Base-by-base conservation (phyloP, 129 eudicot species). In the Lactuca sativa region DNA sequence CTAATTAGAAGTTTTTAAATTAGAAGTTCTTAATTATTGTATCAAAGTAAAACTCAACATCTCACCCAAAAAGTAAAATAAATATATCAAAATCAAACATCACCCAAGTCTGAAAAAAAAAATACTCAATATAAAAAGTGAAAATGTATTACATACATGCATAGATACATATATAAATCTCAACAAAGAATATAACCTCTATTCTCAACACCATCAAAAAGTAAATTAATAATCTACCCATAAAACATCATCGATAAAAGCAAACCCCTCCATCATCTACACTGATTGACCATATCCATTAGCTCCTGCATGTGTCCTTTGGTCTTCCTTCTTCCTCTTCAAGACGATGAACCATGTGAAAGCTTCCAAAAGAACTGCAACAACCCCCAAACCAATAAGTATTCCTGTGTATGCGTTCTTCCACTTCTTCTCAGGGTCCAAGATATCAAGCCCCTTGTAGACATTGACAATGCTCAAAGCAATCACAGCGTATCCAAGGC, bases 341-440 rank as follows among this genome's bases (percentile, higher is more conserved):
- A 86, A n/a, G 30, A 92, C 92, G 14, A 85, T 53, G 9, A 15
- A 62, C 98, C 96, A 92, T 30, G 95, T 89, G 16, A 80, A 56
- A 32, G 88, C 89, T 74, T 92, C 96, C 56, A 75, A 67, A 3
- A 83, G 2, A 49, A 58, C 78, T 0, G 89, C 83, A 40, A 60
- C 59, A 14, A 66, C 86, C 2, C 88, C 96, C 69, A 92, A 41
- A 49, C 59, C 49, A 4, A 83, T 89, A n/a, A 92, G 70, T 58
- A 89, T 66, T 4, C 91, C 98, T 0, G 83, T 81, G 73, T 92
- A 92, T 0, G 95, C 84, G 6, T 75, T 64, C 76, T 85, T 92
- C 98, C 98, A 92, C 34, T 84, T 85, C 83, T 86, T 77, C 52
- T 80, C 86, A 0, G 96, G 95, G 77, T 92, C 85, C 81, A 92